Evolutionary conservation across 1,284 basidiomycete species (phyloP), one percentile per base, ranked within the genome.

Genomic region (Meira miltonrushii): DNA sequence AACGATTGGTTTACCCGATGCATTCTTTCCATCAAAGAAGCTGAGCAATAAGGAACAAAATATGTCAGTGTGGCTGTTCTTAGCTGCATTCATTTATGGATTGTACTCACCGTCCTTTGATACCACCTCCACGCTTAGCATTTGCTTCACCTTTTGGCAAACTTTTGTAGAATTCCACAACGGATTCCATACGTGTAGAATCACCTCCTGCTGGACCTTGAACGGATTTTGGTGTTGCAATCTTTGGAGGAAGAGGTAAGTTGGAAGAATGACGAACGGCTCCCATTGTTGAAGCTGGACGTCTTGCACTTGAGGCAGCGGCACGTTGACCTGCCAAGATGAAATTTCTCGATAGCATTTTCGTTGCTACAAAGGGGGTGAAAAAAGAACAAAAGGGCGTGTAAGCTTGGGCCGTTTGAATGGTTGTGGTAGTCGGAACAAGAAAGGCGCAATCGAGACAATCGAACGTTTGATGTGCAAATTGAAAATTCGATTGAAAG

Each of bases 111-210:
- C 50, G 44, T 15, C 79, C 88, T 79, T 90, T 89, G 77, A 93
- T 81, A 39, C 81, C 81, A 25, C 88, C 88, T n/a, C 82, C 77
- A 59, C 83, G 80, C 51, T 84, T 82, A 52, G 84, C 79, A n/a
- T 88, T 82, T 53, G 86, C 85, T 54, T 84, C 70, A 53, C 82
- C 82, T 76, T 83, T 83, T 68, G 92, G 92, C 52, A 96, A 84
- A 79, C 89, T 90, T 68, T 89, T 92, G 84, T 96, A 96, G 81
- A 95, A 95, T 76, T 88, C 85, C 67, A 95, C 90, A 77, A 95
- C 88, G 41, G 86, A 85, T 60, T 85, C 83, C 59, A 94, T 88
- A 68, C 88, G 86, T 56, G 85, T 85, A 58, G 87, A 88, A 63
- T 77, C 79, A 60, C 86, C 84, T 66, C 90, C 91, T 62, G 87